A percentile compares a stretch with the other conserved stretches of the same genome.
phyloP scores from a whole-genome alignment of 768 basidiomycete species.

The Rhodosporidiobolus odoratus region DNA sequence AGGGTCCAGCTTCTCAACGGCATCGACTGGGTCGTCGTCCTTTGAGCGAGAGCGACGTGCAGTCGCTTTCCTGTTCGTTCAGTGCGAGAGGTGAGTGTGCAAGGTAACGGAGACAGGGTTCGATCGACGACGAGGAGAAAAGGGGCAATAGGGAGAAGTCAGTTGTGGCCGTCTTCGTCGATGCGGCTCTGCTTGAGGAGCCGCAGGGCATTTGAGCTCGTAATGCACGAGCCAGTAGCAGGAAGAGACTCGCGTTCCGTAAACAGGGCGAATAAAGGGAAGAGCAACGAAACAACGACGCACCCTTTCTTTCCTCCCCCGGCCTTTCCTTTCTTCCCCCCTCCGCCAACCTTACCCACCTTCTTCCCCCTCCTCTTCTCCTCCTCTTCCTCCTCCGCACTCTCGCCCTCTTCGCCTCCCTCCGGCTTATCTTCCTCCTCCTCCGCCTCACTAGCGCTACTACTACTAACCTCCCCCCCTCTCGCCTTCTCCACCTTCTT shows the following conservation, averaged over 20 bases:
- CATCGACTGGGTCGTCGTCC: background rate
- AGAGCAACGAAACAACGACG: too few relatives aligned
- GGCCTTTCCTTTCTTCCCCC: background rate
- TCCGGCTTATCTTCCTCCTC: conserved; percentile 50
- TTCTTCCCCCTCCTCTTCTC: conserved; percentile 8
- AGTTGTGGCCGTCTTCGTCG: background rate
- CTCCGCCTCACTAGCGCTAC: background rate
- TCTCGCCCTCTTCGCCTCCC: conserved; percentile 13
- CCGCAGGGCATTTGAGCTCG: too few relatives aligned
- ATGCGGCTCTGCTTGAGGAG: too few relatives aligned
- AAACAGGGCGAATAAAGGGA: too few relatives aligned
- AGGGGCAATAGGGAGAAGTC: background rate
- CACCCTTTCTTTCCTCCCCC: background rate
- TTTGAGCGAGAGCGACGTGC: conserved; percentile 6
- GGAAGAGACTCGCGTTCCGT: too few relatives aligned
- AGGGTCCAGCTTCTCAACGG: background rate
- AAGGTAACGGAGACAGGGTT: background rate
- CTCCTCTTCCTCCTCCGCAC: conserved; percentile 13
- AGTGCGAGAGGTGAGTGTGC: background rate
- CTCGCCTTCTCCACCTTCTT: conserved; percentile 26
- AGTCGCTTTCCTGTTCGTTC: conserved; percentile 3
- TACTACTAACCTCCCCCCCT: conserved; percentile 9
- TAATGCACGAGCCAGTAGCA: too few relatives aligned
- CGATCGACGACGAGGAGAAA: background rate
- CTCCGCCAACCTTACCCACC: background rate